Evolutionary conservation across 208 protist genomes (phyloP).

Genomic region (Trypanosoma vivax): DNA sequence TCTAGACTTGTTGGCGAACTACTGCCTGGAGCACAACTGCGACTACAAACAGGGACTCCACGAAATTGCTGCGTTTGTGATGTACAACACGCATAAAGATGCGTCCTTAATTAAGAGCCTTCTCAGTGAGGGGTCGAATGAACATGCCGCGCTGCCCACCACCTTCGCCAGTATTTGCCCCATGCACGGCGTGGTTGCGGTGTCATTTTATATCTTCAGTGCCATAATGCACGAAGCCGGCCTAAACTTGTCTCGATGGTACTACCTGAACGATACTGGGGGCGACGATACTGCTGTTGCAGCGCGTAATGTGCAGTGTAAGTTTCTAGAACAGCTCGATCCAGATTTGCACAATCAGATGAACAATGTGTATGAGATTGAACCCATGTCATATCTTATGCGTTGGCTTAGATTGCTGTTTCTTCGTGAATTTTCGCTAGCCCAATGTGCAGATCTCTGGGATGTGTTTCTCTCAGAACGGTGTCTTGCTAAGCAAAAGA

Average conservation of each 20-base stretch:
- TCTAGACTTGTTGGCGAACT: slow-evolving; percentile 47
- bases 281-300: slow-evolving; percentile 34
- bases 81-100: slow-evolving; percentile 52
- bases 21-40: slow-evolving; percentile 37
- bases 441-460: slow-evolving; percentile 62
- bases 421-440: slow-evolving; percentile 76
- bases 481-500: slow-evolving; percentile 8
- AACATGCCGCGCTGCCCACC: not conserved
- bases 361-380: slow-evolving; percentile 56
- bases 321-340: slow-evolving; percentile 50
- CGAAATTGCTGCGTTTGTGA: slow-evolving; percentile 80
- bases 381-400: slow-evolving; percentile 74
- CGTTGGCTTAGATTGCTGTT: slow-evolving; percentile 88
- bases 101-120: slow-evolving; percentile 15
- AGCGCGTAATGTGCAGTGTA: slow-evolving; percentile 42
- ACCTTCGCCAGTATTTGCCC: slow-evolving; percentile 6
- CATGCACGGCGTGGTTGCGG: slow-evolving; percentile 4
- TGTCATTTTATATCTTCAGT: slow-evolving; percentile 41
- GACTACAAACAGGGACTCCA: slow-evolving; percentile 90
- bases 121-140: not conserved
- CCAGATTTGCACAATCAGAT: slow-evolving; percentile 48
- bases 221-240: slow-evolving; percentile 30
- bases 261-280: slow-evolving; percentile 18
- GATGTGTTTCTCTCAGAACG: slow-evolving; percentile 67
- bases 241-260: slow-evolving; percentile 38